These are phyloP conservation scores for Rhizopus microsporus DNA, from an alignment of 371 early-diverging fungal species.

Conservation along the genomic window DNA sequence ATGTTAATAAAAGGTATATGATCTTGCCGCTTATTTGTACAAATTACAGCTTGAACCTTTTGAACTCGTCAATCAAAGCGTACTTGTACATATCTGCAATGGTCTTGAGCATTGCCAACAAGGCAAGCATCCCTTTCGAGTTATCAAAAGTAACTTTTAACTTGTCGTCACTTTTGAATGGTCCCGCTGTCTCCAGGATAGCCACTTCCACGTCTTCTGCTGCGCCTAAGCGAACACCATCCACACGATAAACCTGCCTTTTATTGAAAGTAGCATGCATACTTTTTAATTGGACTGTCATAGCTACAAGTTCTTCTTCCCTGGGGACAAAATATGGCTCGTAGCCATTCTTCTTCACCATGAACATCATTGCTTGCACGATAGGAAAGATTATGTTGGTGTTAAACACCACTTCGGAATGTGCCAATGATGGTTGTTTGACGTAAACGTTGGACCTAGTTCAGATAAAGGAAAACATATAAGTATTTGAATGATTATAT, in stretches of 20 bases:
- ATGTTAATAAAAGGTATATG: too few species aligned
- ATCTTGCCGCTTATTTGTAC: too few species aligned
- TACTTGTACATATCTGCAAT: too few species aligned
- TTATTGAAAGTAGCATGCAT: not conserved
- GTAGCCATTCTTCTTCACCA: not conserved
- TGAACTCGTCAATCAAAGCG: too few species aligned
- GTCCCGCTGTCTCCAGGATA: too few species aligned
- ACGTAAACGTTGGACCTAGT: not conserved
- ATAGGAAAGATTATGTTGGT: not conserved
- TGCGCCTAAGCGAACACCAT: conserved; percentile 1
- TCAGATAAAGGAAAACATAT: too few species aligned
- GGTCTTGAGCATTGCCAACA: too few species aligned
- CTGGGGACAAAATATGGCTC: conserved; percentile 1
- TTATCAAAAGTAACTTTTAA: too few species aligned
- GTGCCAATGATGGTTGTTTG: not conserved
- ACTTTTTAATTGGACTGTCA: conserved; percentile 4
- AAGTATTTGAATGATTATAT: too few species aligned
- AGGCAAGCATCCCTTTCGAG: too few species aligned
- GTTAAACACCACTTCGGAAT: not conserved
- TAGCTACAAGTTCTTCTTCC: conserved; percentile 4
- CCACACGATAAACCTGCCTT: not conserved
- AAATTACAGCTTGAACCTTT: too few species aligned
- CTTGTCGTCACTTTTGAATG: too few species aligned
- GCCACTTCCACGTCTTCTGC: not conserved
- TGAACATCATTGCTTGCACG: not conserved